Conservation (phyloP, 306 rosid genomes). For the Herpetospermum pedunculosum region DNA sequence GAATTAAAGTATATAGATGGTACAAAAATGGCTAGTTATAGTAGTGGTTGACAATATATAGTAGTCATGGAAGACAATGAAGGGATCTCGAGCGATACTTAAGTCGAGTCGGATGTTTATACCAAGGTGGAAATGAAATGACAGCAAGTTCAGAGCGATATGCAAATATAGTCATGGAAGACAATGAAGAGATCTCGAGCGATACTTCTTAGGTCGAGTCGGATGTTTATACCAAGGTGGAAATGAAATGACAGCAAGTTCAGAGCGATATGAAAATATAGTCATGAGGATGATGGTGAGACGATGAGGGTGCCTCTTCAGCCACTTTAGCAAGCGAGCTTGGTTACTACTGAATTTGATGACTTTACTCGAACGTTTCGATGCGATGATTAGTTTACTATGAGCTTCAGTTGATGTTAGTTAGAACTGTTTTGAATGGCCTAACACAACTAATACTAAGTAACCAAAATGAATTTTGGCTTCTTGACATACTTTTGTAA, state of each 20-base stretch:
- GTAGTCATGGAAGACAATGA: not conserved
- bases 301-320: not conserved
- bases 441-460: not conserved
- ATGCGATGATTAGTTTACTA: not conserved
- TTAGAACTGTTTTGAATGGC: not conserved
- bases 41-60: not conserved
- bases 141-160: not conserved
- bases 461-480: not conserved
- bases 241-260: not conserved
- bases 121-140: not conserved
- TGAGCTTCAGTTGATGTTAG: too few species aligned
- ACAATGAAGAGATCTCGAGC: not conserved
- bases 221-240: not conserved
- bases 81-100: not conserved
- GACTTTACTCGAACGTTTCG: not conserved
- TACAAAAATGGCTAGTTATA: not conserved
- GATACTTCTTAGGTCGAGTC: not conserved
- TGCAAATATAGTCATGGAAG: not conserved
- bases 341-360: not conserved
- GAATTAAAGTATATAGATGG: not conserved
- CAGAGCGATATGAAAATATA: not conserved
- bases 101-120: not conserved
- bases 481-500: not conserved
- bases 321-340: not conserved
- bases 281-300: not conserved